phyloP scores from a whole-genome alignment of 176 grass and related monocot genomes.

The Calamus simplicifolius region DNA sequence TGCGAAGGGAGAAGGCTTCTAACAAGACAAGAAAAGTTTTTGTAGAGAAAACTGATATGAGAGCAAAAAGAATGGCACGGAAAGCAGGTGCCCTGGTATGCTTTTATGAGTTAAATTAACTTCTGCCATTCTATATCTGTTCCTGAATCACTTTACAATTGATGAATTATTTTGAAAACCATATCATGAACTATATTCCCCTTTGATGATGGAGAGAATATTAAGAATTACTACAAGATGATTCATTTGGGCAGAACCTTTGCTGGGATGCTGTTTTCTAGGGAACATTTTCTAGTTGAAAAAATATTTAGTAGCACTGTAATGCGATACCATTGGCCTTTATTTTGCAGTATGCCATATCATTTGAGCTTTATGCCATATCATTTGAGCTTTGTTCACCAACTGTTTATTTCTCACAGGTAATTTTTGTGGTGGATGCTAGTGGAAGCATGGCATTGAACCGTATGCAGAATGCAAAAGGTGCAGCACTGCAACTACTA shows the following conservation, averaged over 20 bases:
- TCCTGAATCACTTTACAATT: background rate
- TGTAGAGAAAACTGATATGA: slow-evolving; percentile 96
- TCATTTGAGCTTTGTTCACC: background rate
- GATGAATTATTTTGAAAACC: background rate
- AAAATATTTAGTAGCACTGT: no score
- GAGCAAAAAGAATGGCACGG: slow-evolving; percentile 99
- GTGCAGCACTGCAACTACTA: slow-evolving; percentile 81
- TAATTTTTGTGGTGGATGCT: slow-evolving; percentile 96
- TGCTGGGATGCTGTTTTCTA: no score
- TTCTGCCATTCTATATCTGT: background rate
- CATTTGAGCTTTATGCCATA: no score
- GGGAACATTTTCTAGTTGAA: no score
- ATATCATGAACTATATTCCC: background rate
- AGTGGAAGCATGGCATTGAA: slow-evolving; percentile 99
- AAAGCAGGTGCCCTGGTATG: slow-evolving; percentile 98
- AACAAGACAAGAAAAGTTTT: slow-evolving; percentile 84
- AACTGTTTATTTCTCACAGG: slow-evolving; percentile 34
- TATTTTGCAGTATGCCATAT: no score
- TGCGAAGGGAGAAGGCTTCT: slow-evolving; percentile 55
- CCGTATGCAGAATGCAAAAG: slow-evolving; percentile 99
- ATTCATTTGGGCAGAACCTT: no score
- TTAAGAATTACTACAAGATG: no score
- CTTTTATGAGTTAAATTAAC: background rate
- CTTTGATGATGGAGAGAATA: background rate
- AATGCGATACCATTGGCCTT: no score